Evolutionary conservation across 2,329 filamentous ascomycete species (phyloP).

Genomic region (Ciborinia camelliae): DNA sequence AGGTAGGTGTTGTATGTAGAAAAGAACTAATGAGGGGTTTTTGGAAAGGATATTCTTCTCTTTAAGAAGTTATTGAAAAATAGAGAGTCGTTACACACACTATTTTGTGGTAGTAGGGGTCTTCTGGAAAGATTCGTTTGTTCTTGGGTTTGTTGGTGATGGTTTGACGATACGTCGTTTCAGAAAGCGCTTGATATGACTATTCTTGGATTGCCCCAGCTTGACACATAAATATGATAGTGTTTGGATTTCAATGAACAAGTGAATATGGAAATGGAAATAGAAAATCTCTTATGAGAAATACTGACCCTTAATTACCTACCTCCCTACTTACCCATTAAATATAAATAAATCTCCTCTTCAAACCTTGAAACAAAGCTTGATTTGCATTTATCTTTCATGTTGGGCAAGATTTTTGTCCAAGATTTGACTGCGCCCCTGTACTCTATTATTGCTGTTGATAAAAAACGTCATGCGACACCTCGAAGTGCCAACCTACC

Average conservation of each 20-base stretch:
- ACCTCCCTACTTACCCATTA: neutral
- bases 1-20: neutral
- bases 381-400: slow-evolving; percentile 18
- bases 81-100: neutral
- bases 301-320: neutral
- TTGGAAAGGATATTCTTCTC: neutral
- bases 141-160: slow-evolving; percentile 16
- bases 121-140: neutral
- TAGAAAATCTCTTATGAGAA: neutral
- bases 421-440: slow-evolving; percentile 15
- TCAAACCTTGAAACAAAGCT: slow-evolving; percentile 8
- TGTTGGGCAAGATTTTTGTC: slow-evolving; percentile 10
- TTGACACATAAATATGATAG: slow-evolving; percentile 6
- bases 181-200: slow-evolving; percentile 19
- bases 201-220: slow-evolving; percentile 16
- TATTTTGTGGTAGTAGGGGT: neutral
- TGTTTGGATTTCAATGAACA: slow-evolving; percentile 17
- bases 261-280: slow-evolving; percentile 6
- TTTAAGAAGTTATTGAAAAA: neutral
- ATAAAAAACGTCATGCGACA: slow-evolving; percentile 14
- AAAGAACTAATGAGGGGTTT: neutral
- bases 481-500: slow-evolving; percentile 3
- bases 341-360: neutral
- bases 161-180: slow-evolving; percentile 10
- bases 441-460: slow-evolving; percentile 4